Evolutionary conservation across 169 alveolate species (phyloP), one percentile per base, ranked within the genome.

Genomic region (Eimeria nieschulzi): DNA sequence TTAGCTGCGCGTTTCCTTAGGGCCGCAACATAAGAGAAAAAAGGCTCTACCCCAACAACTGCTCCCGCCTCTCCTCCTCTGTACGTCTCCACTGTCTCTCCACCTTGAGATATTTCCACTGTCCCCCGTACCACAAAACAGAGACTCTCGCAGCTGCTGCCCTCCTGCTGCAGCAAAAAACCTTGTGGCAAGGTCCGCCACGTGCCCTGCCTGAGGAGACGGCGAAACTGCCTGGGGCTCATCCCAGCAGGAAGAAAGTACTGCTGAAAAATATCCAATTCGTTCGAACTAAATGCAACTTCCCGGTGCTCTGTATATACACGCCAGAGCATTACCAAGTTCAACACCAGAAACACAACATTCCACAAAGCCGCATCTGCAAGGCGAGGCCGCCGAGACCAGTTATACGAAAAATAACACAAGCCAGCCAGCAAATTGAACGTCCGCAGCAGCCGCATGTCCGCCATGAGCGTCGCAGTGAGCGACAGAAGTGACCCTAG

Each of bases 161-260:
- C 86, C 66, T 76, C 83, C 23, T 54, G 87, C 78, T 76, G 70
- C 70, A 87, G 15, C 53, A 71, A 80, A 12, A 51, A 54, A 9
- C 92, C 92, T 51, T 76, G 83, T 21, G 92, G 92, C 39, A 72
- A 71, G 10, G 86, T 72, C 71, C 56, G 73, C 92, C 92, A 87
- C 21, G 54, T 61, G 76, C 92, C 92, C 2, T 53, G 68, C 70
- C 86, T 39, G 10, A 87, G 86, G 23, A 87, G 39, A 5, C 86
- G 82, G n/a, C 92, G 85, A 21, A 87, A 87, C 25, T 78, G 92
- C 33, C 92, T 70, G 21, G 92, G 92, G n/a, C 86, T 71, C 78
- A 87, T 63, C 66, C 92, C 92, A 21, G 92, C 92, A 15, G 92
- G 92, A 26, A 87, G 92, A 79, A 87, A 87, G 86, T 87, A 87